phyloP scores from a whole-genome alignment of 257 asterid genomes.

The Henckelia pumila region DNA sequence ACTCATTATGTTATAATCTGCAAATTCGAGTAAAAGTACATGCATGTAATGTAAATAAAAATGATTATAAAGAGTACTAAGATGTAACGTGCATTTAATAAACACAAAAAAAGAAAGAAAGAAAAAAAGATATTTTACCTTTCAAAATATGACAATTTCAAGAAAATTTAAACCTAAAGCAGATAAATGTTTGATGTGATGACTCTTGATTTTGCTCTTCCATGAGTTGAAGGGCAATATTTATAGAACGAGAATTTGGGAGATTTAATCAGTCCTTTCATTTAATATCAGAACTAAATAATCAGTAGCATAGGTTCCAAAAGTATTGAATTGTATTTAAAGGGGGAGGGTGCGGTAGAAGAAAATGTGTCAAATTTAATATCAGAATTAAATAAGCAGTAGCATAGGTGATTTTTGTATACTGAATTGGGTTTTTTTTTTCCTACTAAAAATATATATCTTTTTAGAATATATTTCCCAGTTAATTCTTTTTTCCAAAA shows the following conservation, averaged over 20 bases:
- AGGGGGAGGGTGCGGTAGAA: slow-evolving; percentile 31
- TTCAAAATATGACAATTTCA: slow-evolving; percentile 8
- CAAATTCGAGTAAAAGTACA: background rate
- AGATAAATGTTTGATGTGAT: slow-evolving; percentile 1
- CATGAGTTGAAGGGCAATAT: slow-evolving; percentile 21
- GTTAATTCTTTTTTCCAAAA: too few relatives aligned
- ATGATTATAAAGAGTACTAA: background rate
- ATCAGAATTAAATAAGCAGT: too few relatives aligned
- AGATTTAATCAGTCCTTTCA: slow-evolving; percentile 31
- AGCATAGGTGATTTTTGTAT: too few relatives aligned
- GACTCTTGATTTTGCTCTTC: slow-evolving; percentile 25
- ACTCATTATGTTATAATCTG: slow-evolving; percentile 30
- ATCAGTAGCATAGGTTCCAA: slow-evolving; percentile 22
- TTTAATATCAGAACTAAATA: slow-evolving; percentile 31
- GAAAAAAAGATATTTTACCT: slow-evolving; percentile 29
- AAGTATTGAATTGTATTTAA: slow-evolving; percentile 24
- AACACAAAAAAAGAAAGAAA: slow-evolving; percentile 10
- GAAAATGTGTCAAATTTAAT: slow-evolving; percentile 14
- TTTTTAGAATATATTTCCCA: too few relatives aligned
- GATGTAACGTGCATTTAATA: background rate
- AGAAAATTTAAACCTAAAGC: slow-evolving; percentile 9
- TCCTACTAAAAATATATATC: too few relatives aligned
- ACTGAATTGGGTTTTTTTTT: too few relatives aligned
- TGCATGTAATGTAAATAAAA: background rate
- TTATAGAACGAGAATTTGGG: slow-evolving; percentile 25